Evolutionary conservation across 2,329 filamentous ascomycete genomes (phyloP), one percentile per base, ranked within the genome.

Genomic region (Penicillium glabrum): DNA sequence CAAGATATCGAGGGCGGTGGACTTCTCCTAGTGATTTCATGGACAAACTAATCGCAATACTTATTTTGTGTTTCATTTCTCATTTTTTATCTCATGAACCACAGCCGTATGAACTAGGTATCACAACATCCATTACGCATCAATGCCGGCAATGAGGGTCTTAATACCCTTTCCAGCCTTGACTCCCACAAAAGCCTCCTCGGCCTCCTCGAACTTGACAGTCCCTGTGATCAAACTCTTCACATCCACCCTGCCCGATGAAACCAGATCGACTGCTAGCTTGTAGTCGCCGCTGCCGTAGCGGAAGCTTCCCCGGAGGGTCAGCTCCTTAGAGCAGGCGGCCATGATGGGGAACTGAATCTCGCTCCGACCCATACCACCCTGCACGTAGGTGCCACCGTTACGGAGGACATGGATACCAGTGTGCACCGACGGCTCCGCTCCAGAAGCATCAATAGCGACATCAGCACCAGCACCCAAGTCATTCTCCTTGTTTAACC

Each of bases 311-410:
- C 93, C 93, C 71, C 89, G 90, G 46, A 90, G 83, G 11, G 88
- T 96, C 51, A 96, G 81, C 80, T 98, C 93, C 79, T 97, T 97
- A 50, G 87, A 83, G 74, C 92, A 96, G 70, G 96, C 82, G 5
- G 90, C 89, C 84, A 93, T 90, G 72, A 98, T 96, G 51, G 93
- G 93, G 80, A 97, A 96, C 9, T 77, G 89, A 73, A 97, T 93
- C 69, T 96, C 90, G 39, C 86, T 76, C 72, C 89, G 89, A 69
- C 93, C 93, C 91, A 97, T 96, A 54, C 93, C 93, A 58, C 87
- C 91, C 78, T 96, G 91, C 9, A 96, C 88, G 67, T 91, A 93
- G 16, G 83, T 87, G 31, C 90, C 90, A 54, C 90, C 90, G 46
- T 81, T 80, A 61, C 87, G 83, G 26, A 92, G 83, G 21, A 83